Base-by-base conservation (phyloP, 2,329 filamentous ascomycete species). In the Xylaria sp. region DNA sequence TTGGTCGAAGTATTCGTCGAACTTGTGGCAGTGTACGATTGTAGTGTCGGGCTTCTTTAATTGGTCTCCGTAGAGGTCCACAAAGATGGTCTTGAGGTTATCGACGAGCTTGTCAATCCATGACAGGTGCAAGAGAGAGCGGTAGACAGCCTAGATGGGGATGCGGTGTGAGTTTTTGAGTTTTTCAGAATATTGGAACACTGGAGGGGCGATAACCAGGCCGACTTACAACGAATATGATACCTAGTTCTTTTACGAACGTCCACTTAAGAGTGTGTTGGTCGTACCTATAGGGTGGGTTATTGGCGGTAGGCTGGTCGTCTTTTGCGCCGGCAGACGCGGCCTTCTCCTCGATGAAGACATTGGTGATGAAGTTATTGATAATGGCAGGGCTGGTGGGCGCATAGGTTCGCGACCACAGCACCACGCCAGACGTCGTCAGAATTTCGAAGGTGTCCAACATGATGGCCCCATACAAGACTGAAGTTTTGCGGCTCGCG, bases 101-200 rank as follows among this genome's bases (percentile, higher is more conserved):
- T 97, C 94, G 68, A 99, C 87, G 48, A 99, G 88, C 76, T 95
- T 93, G 77, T 99, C 95, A 67, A 98, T 92, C 95, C 96, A 99
- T 11, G 91, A 93, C 8, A 99, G 86, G 76, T 97, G 93, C 29
- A 99, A 85, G 31, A 99, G 87, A 38, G 93, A 97, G 74, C 96
- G 91, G 77, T 99, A 99, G 67, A 99, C 95, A 67, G 94, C 95
- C 93, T 97, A 64, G 46, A 33, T n/a, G n/a, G 40, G 25, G 33
- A 44, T 9, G 63, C 33, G 3, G 33, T 43, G 19, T n/a, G 17
- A n/a, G 23, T 27, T 31, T 31, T 43, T 6, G 44, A 13, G n/a
- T n/a, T n/a, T n/a, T n/a, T n/a, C n/a, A n/a, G n/a, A n/a, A n/a
- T n/a, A n/a, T n/a, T n/a, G n/a, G n/a, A n/a, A n/a, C n/a, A n/a